A percentile compares a stretch with the other conserved stretches of the same genome.
Evolutionary conservation across 2,329 filamentous ascomycete species (phyloP).

Genomic region (Hypomyces perniciosus): DNA sequence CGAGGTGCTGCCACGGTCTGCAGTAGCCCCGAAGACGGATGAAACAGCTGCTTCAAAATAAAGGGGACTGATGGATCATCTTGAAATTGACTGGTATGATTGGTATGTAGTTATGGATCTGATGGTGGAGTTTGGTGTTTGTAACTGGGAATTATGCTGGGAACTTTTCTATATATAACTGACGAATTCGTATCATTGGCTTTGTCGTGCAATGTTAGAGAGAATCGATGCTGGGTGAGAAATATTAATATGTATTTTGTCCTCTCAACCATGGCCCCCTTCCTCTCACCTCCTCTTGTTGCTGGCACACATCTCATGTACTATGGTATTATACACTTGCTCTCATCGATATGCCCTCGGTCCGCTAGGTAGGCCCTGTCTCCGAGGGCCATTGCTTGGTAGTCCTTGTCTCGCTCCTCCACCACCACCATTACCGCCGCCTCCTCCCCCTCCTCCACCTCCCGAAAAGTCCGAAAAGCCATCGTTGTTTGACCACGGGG

Average conservation of each 20-base stretch:
- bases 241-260: constrained; percentile 13
- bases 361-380: constrained; percentile 41
- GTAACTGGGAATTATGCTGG: no score
- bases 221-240: background rate
- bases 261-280: background rate
- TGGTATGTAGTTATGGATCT: no score
- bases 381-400: constrained; percentile 18
- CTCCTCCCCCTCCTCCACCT: constrained; percentile 19
- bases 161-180: no score
- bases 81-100: no score
- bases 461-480: constrained; percentile 22
- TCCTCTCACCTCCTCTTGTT: background rate
- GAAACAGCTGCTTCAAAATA: constrained; percentile 26
- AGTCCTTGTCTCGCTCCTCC: constrained; percentile 25
- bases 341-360: constrained; percentile 36
- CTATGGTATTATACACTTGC: constrained; percentile 1
- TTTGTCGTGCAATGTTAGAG: background rate
- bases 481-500: constrained; percentile 42
- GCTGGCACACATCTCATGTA: constrained; percentile 1
- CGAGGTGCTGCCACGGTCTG: constrained; percentile 36
- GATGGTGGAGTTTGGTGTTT: no score
- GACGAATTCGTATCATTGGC: background rate
- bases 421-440: constrained; percentile 31
- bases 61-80: constrained; percentile 2
- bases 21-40: constrained; percentile 30